Percentiles rank a stretch among this genome's conserved stretches.
These are phyloP conservation scores for Suillus brevipes DNA, from an alignment of 768 basidiomycete species.

Conservation along the genomic window DNA sequence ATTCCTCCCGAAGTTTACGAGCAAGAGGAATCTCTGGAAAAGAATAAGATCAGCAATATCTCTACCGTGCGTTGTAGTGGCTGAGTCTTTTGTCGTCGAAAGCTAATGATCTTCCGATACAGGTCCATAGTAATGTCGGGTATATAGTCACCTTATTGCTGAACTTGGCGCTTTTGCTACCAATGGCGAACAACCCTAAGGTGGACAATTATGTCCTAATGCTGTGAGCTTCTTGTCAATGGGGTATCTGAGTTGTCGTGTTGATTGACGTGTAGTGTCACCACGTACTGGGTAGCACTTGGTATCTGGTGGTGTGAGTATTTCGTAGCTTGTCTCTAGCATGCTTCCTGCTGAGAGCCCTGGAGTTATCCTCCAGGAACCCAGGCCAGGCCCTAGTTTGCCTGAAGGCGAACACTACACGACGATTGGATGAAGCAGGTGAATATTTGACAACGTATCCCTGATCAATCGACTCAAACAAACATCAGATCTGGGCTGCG, in stretches of 20 bases:
- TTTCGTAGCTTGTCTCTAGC: not conserved
- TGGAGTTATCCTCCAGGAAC: slow-evolving; percentile 79
- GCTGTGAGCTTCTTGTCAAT: slow-evolving; percentile 46
- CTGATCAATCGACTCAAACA: slow-evolving; percentile 6
- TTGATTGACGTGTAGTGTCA: slow-evolving; percentile 46
- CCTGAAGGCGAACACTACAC: slow-evolving; percentile 77
- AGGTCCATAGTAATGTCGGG: slow-evolving; percentile 79
- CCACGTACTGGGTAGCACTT: slow-evolving; percentile 72
- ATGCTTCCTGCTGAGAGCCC: not conserved
- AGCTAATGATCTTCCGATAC: not conserved
- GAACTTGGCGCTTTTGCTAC: slow-evolving; percentile 71
- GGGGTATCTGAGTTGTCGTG: not conserved
- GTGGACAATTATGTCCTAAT: slow-evolving; percentile 77
- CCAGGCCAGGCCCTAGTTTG: slow-evolving; percentile 77
- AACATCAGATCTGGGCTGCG: slow-evolving; percentile 69
- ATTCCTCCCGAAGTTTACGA: slow-evolving; percentile 66
- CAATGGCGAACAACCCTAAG: slow-evolving; percentile 50
- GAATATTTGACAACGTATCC: not conserved
- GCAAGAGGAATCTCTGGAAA: slow-evolving; percentile 73
- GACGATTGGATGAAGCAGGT: slow-evolving; percentile 86
- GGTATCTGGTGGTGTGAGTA: slow-evolving; percentile 88
- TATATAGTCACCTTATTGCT: slow-evolving; percentile 65
- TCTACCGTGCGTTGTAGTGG: slow-evolving; percentile 56
- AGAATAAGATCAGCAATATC: slow-evolving; percentile 84
- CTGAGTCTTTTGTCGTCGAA: not conserved